phyloP scores from a whole-genome alignment of 2,329 filamentous ascomycete species.

The Aspergillus glaucus region DNA sequence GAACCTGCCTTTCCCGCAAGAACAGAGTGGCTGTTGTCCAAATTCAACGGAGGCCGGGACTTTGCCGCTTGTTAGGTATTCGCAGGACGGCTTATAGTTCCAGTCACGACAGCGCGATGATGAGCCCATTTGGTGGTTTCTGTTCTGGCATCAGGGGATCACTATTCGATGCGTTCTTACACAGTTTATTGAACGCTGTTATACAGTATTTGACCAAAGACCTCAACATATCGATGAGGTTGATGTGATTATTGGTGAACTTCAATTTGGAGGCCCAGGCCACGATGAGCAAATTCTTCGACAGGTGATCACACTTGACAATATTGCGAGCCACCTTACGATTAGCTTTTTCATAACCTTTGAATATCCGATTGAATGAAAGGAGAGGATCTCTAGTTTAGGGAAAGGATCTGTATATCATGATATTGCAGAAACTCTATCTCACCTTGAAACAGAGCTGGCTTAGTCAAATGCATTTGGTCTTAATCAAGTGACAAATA shows the following conservation, averaged over 20 bases:
- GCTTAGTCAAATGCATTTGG: too few species aligned
- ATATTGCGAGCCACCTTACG: too few species aligned
- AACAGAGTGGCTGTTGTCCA: not conserved
- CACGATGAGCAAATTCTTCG: not conserved
- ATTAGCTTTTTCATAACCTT: too few species aligned
- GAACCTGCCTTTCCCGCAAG: not conserved
- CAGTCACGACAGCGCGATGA: not conserved
- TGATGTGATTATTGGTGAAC: not conserved
- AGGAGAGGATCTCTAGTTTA: too few species aligned
- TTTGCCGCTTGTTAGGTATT: not conserved
- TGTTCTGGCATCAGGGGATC: not conserved
- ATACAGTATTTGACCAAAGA: not conserved
- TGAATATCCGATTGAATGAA: too few species aligned
- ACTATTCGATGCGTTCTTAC: not conserved
- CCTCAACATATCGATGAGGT: not conserved
- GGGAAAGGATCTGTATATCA: too few species aligned
- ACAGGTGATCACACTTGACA: too few species aligned
- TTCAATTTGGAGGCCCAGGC: not conserved
- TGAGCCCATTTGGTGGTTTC: not conserved
- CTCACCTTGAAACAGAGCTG: too few species aligned
- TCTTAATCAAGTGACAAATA: too few species aligned
- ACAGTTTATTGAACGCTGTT: not conserved
- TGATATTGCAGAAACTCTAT: too few species aligned
- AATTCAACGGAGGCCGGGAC: not conserved
- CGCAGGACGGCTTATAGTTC: not conserved